These are phyloP conservation scores for Mrakia gelida DNA, from an alignment of 768 basidiomycete species.

Conservation along the genomic window DNA sequence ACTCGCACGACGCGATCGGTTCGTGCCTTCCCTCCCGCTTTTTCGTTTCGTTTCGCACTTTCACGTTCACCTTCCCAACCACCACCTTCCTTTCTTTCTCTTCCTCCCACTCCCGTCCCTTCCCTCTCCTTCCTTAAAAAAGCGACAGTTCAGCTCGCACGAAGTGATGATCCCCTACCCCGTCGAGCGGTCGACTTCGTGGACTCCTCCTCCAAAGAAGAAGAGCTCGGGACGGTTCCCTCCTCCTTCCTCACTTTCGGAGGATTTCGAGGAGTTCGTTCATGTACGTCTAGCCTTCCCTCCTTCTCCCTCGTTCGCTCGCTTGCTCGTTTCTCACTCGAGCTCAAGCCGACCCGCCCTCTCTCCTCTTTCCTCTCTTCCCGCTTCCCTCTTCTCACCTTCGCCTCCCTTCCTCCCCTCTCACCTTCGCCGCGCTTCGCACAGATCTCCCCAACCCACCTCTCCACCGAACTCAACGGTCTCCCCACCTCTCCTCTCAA, in stretches of 20 bases:
- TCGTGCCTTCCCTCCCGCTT: neutral
- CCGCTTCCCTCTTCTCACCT: too few species aligned
- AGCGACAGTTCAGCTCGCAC: neutral
- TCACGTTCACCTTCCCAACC: neutral
- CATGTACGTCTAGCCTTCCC: neutral
- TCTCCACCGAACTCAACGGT: neutral
- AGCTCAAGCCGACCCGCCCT: neutral
- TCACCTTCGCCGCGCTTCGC: neutral
- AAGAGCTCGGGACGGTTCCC: too few species aligned
- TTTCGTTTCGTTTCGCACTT: slow-evolving; percentile 17
- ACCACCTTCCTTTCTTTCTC: neutral
- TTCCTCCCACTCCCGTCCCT: slow-evolving; percentile 13
- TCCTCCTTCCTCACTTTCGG: neutral
- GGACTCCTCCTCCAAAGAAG: neutral
- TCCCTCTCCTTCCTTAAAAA: slow-evolving; percentile 3
- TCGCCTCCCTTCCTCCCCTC: neutral
- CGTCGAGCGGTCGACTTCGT: neutral
- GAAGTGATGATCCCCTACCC: neutral
- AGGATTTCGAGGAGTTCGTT: slow-evolving; percentile 2
- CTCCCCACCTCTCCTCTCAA: neutral
- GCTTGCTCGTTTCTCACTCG: neutral
- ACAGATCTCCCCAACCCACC: neutral
- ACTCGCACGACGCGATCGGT: neutral
- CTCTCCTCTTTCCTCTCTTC: neutral
- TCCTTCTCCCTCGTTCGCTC: neutral